These are phyloP conservation scores for Saccharomyces hybrid DNA, from an alignment of 1,139 yeast species.

Conservation along the genomic window DNA sequence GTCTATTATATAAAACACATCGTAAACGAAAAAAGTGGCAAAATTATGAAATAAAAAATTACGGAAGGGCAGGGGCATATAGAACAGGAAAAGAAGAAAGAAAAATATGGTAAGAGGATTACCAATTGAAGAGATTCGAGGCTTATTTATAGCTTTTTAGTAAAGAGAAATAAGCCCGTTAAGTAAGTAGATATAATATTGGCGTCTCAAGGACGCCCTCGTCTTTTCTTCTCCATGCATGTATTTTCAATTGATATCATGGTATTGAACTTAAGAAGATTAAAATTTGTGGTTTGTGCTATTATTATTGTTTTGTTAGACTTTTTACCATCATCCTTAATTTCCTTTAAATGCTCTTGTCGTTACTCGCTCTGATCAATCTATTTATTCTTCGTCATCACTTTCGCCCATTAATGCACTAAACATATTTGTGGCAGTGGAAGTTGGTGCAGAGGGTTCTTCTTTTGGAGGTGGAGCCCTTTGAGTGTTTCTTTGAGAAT, in stretches of 20 bases:
- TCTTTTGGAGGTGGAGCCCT: constrained; percentile 23
- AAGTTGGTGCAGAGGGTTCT: constrained; percentile 22
- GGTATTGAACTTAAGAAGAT: not conserved
- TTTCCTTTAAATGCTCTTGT: too few species aligned
- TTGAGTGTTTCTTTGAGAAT: constrained; percentile 24
- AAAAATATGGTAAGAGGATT: not conserved
- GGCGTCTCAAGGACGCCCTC: not conserved
- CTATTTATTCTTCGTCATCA: constrained; percentile 21
- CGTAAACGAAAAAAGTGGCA: not conserved
- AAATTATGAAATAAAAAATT: not conserved
- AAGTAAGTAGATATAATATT: not conserved
- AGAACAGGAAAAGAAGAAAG: not conserved
- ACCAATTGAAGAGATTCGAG: not conserved
- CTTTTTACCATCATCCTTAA: not conserved
- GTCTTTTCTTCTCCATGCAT: not conserved
- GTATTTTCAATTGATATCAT: not conserved
- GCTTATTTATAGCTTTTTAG: not conserved
- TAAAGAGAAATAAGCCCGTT: not conserved
- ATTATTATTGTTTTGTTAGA: not conserved
- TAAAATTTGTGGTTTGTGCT: not conserved
- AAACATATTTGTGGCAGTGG: constrained; percentile 26
- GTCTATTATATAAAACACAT: not conserved
- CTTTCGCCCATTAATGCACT: constrained; percentile 29
- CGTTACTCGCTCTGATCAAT: too few species aligned
- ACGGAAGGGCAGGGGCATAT: not conserved